Percentiles rank a stretch among this genome's conserved stretches.
Conservation (phyloP, 495 filamentous ascomycete genomes). For the Penicillium waksmanii region DNA sequence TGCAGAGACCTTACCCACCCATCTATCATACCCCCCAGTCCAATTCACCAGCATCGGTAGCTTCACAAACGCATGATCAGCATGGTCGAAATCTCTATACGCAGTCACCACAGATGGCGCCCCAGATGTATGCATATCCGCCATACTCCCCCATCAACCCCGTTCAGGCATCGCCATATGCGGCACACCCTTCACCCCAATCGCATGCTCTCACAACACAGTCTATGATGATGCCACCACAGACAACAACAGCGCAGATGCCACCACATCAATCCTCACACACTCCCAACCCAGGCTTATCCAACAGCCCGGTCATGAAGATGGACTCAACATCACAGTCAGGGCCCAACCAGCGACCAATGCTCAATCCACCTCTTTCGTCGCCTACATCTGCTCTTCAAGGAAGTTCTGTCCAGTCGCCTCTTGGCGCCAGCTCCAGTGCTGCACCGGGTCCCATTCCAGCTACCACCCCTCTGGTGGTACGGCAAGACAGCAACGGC, state of each 20-base stretch:
- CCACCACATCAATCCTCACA: constrained; percentile 54
- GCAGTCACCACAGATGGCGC: constrained; percentile 76
- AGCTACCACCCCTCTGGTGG: constrained; percentile 94
- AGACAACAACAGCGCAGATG: constrained; percentile 59
- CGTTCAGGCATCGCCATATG: constrained; percentile 72
- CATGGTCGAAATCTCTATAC: constrained; percentile 80
- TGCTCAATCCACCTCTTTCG: constrained; percentile 48
- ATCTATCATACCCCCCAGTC: constrained; percentile 97
- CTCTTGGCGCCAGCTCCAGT: constrained; percentile 69
- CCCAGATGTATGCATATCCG: constrained; percentile 75
- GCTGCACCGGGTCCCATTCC: constrained; percentile 98
- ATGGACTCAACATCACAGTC: constrained; percentile 52
- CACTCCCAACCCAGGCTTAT: constrained; percentile 42
- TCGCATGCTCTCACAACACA: constrained; percentile 66
- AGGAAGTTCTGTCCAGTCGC: constrained; percentile 51
- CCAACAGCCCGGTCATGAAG: constrained; percentile 42
- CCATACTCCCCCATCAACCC: constrained; percentile 76
- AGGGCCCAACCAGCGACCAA: constrained; percentile 39
- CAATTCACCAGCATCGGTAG: constrained; percentile 93
- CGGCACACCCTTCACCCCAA: constrained; percentile 71
- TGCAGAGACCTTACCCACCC: constrained; percentile 83
- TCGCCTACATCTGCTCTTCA: constrained; percentile 57
- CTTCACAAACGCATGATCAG: constrained; percentile 88
- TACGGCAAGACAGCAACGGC: constrained; percentile 92
- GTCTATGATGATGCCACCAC: constrained; percentile 70